Percentiles rank a stretch among this genome's conserved stretches.
Evolutionary conservation across 2,329 filamentous ascomycete genomes (phyloP).

Genomic region (Apiospora arundinis): DNA sequence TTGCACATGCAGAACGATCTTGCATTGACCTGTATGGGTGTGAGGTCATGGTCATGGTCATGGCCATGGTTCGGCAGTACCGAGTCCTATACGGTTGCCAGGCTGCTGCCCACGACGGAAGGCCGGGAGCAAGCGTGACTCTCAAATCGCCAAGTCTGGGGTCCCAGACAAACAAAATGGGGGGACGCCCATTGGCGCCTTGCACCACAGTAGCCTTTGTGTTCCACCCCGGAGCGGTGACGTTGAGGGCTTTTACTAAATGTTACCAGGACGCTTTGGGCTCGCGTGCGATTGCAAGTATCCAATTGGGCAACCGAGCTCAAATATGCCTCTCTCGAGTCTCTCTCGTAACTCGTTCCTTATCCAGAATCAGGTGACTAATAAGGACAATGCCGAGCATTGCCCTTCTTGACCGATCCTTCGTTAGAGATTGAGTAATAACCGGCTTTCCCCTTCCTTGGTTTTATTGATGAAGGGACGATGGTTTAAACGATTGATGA

Average conservation of each 20-base stretch:
- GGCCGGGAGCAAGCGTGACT: constrained; percentile 13
- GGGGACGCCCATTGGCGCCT: neutral
- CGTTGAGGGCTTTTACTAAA: constrained; percentile 6
- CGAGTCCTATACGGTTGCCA: neutral
- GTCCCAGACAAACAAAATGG: neutral
- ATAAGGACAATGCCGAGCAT: constrained; percentile 5
- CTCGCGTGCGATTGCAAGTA: neutral
- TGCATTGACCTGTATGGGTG: neutral
- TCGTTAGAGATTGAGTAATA: constrained; percentile 2
- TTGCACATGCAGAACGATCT: constrained; percentile 1
- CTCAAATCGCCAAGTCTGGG: constrained; percentile 7
- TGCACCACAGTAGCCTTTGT: neutral
- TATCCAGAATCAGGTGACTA: constrained; percentile 10
- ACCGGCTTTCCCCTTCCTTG: neutral
- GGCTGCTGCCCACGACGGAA: neutral
- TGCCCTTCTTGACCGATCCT: constrained; percentile 5
- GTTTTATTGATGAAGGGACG: neutral
- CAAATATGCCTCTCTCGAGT: neutral
- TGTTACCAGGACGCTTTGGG: constrained; percentile 12
- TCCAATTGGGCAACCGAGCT: neutral
- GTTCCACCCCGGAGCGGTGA: constrained; percentile 12
- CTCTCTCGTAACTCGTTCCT: neutral
- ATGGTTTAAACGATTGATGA: neutral
- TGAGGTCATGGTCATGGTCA: neutral
- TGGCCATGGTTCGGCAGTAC: constrained; percentile 7